Evolutionary conservation across 1,139 yeast species (phyloP).

Genomic region (Geotrichum histeridarum): DNA sequence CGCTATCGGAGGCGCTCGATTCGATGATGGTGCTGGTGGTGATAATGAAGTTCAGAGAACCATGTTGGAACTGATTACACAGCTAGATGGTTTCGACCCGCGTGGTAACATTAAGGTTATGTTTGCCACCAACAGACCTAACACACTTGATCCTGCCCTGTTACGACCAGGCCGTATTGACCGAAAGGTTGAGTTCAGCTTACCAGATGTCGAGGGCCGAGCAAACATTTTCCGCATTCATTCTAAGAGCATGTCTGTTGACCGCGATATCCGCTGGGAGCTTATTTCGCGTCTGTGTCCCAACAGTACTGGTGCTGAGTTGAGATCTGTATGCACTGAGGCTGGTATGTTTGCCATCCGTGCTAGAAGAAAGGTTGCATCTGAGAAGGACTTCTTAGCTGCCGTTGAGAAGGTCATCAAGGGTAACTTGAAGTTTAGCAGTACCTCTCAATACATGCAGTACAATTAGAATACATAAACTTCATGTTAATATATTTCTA

Average conservation of each 20-base stretch:
- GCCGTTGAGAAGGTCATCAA: constrained; percentile 97
- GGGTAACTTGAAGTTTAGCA: constrained; percentile 95
- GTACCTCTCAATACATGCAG: constrained; percentile 97
- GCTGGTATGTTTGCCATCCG: constrained; percentile 99
- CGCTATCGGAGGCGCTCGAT: constrained; percentile 98
- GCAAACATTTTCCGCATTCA: constrained; percentile 96
- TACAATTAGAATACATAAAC: constrained; percentile 51
- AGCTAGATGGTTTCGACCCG: constrained; percentile 95
- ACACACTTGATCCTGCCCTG: constrained; percentile 94
- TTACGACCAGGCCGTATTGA: constrained; percentile 98
- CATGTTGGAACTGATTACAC: constrained; percentile 95
- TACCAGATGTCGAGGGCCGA: constrained; percentile 95
- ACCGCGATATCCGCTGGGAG: constrained; percentile 97
- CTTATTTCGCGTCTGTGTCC: constrained; percentile 95
- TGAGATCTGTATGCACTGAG: constrained; percentile 92
- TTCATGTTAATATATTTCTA: background rate
- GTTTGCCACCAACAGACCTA: constrained; percentile 98
- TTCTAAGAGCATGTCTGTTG: constrained; percentile 93
- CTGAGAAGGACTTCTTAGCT: constrained; percentile 92
- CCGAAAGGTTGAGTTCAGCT: constrained; percentile 92
- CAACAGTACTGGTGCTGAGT: constrained; percentile 96
- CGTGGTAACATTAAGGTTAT: constrained; percentile 97
- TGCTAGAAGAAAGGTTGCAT: constrained; percentile 95
- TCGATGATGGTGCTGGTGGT: constrained; percentile 99
- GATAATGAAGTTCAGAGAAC: constrained; percentile 98